Conservation (phyloP, 495 filamentous ascomycete genomes). For the Arthonia radiata region DNA sequence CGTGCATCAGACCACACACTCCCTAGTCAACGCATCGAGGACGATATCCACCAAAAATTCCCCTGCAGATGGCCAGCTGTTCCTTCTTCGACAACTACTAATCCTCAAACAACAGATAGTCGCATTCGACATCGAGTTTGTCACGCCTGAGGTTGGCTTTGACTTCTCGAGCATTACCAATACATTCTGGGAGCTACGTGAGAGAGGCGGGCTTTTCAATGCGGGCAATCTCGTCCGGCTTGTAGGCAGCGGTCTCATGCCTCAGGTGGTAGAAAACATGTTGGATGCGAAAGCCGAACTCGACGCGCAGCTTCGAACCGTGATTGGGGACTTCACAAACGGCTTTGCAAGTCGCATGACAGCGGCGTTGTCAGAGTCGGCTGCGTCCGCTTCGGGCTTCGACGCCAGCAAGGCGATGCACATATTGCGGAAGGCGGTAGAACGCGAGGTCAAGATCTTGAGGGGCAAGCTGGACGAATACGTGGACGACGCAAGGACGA, state of each 20-base stretch:
- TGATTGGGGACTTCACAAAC: constrained; percentile 59
- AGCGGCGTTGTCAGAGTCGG: no score
- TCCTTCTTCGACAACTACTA: constrained; percentile 75
- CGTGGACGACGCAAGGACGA: constrained; percentile 32
- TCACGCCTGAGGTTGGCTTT: constrained; percentile 39
- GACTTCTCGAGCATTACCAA: constrained; percentile 61
- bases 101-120: constrained; percentile 79
- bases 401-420: constrained; percentile 12
- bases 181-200: constrained; percentile 50
- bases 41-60: constrained; percentile 27
- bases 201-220: constrained; percentile 45
- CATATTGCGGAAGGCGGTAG: constrained; percentile 15
- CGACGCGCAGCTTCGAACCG: constrained; percentile 48
- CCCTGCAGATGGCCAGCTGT: constrained; percentile 45
- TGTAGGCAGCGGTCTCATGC: constrained; percentile 32
- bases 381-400: constrained; percentile 2
- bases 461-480: constrained; percentile 28
- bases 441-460: constrained; percentile 28
- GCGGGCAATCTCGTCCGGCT: constrained; percentile 32
- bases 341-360: constrained; percentile 30
- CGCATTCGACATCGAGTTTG: constrained; percentile 76
- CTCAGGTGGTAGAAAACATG: constrained; percentile 40
- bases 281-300: constrained; percentile 60
- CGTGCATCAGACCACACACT: constrained; percentile 45
- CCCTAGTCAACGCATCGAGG: constrained; percentile 28